Base-by-base conservation (phyloP, 495 filamentous ascomycete species). In the Trichoderma parareesei region DNA sequence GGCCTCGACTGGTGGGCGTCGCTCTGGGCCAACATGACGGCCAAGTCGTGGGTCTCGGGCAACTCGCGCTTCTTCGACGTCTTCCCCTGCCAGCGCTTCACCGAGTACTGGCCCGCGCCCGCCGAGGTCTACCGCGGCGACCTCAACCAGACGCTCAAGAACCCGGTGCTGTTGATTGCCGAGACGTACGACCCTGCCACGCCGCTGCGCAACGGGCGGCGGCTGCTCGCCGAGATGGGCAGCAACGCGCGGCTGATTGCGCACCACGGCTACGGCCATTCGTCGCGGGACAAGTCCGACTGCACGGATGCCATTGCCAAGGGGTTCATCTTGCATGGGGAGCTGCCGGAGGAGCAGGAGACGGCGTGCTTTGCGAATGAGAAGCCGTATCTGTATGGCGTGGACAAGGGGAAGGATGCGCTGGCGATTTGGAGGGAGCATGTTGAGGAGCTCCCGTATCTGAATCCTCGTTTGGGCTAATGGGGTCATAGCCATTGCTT, bases 141-240 rank as follows among this genome's bases (percentile, higher is more conserved):
- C 53, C 67, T 81, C 38, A 74, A 75, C 65, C 67, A 75, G 59
- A 76, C 74, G 0, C 72, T 81, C 16, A 74, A 71, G 60, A 64
- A 76, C 60, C 77, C 78, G 10, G 69, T 81, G 27, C 62, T 81
- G 60, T 67, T 81, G 35, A 75, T 81, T 44, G 78, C 78, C 1
- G 77, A 78, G 71, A 76, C 76, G 20, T 78, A 81, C 63, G 78
- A 81, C 60, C 77, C 77, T 0, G 77, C 78, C 5, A 81, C 78
- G 5, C 78, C 78, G n/a, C 68, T 81, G 42, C 72, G 77, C 6
- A 80, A 81, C 41, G 78, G 77, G 13, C 69, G 75, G 38, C 65
- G 78, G 42, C 68, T 80, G 5, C 35, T 74, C 11, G 63, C 64
- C 1, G 78, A 81, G 61, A 79, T 81, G 78, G 78, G 77, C 1